Conservation (phyloP, 2,329 filamentous ascomycete species). For the Endothia cerciana region DNA sequence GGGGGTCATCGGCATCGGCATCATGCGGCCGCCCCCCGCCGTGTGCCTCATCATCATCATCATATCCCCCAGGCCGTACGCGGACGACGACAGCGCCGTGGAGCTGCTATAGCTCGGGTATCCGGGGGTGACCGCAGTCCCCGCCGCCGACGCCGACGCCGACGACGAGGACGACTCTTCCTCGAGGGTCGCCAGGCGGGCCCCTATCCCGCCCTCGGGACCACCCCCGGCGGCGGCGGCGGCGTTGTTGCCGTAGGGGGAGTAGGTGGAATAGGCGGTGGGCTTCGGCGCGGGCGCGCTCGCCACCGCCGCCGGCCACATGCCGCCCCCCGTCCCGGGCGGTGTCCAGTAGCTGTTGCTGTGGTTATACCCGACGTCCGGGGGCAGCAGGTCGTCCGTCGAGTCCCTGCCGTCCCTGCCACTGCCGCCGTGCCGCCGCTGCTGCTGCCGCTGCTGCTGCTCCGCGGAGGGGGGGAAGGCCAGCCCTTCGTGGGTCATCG, state of each 20-base stretch:
- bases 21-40: too few species aligned
- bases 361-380: conserved; percentile 4
- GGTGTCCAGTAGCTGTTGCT: conserved; percentile 10
- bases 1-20: background rate
- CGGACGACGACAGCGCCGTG: background rate
- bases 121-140: too few species aligned
- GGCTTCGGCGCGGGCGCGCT: conserved; percentile 5
- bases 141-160: background rate
- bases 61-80: background rate
- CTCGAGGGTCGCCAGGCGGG: background rate
- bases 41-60: background rate
- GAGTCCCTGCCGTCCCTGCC: conserved; percentile 9
- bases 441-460: background rate
- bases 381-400: conserved; percentile 12
- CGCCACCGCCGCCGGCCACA: too few species aligned
- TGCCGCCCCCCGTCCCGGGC: too few species aligned
- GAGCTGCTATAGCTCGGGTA: background rate
- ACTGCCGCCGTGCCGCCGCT: background rate
- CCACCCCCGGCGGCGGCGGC: background rate
- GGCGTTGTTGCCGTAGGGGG: background rate
- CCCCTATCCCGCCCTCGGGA: background rate
- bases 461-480: background rate
- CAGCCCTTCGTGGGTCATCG: too few species aligned
- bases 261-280: background rate
- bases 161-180: background rate